A percentile compares a stretch with the other conserved stretches of the same genome.
phyloP scores from a whole-genome alignment of 192 early-diverging fungal genomes.

The Coemansia erecta region DNA sequence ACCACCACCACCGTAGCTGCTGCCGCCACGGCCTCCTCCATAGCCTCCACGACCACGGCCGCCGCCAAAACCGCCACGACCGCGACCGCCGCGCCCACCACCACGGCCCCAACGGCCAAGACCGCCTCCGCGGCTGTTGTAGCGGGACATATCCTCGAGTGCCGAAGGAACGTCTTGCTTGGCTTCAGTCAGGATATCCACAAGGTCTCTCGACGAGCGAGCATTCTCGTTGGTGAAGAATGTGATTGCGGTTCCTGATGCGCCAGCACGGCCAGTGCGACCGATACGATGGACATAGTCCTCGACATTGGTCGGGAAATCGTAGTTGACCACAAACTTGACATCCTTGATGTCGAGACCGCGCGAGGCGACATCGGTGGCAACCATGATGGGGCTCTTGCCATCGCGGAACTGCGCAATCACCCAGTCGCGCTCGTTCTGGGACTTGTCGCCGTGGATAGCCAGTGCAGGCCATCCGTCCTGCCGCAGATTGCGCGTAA shows the following conservation, averaged over 20 bases:
- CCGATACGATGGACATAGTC: conserved; percentile 95
- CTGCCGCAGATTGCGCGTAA: conserved; percentile 82
- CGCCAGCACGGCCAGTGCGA: conserved; percentile 93
- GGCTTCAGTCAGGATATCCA: conserved; percentile 86
- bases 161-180: conserved; percentile 84
- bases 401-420: conserved; percentile 89
- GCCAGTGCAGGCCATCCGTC: conserved; percentile 91
- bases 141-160: conserved; percentile 67
- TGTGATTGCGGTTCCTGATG: conserved; percentile 85
- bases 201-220: conserved; percentile 76
- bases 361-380: conserved; percentile 97
- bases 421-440: conserved; percentile 96
- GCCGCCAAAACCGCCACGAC: conserved; percentile 20
- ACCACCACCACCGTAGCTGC: conserved; percentile 16
- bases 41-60: conserved; percentile 7
- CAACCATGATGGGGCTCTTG: conserved; percentile 88
- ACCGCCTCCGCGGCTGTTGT: conserved; percentile 56
- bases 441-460: conserved; percentile 96
- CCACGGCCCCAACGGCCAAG: conserved; percentile 54
- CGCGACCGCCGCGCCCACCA: conserved; percentile 48
- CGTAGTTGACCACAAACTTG: conserved; percentile 96
- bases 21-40: conserved; percentile 24
- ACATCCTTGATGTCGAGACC: conserved; percentile 94
- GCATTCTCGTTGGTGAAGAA: conserved; percentile 91
- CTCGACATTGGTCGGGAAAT: conserved; percentile 88